phyloP scores from a whole-genome alignment of 169 alveolate species.

The Plasmodium vivax region DNA sequence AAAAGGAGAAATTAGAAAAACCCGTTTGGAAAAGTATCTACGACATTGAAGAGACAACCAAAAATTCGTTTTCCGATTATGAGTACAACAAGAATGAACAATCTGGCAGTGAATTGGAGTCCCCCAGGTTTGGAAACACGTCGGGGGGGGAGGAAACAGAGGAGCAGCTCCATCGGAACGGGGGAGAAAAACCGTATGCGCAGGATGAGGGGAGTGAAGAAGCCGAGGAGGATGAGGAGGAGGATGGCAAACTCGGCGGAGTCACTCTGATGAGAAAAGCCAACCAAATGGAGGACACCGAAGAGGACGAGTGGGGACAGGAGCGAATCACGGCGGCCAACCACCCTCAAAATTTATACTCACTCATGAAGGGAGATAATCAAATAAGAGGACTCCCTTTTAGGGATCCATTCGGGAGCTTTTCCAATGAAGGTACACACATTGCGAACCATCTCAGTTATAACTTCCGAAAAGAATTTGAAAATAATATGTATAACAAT shows the following conservation, averaged over 20 bases:
- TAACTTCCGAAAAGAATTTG: conserved; percentile 50
- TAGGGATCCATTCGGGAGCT: not conserved
- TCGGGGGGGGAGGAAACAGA: conserved; percentile 18
- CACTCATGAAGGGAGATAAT: conserved; percentile 5
- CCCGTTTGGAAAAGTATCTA: conserved; percentile 67
- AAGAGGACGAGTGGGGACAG: not conserved
- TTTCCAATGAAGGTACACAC: not conserved
- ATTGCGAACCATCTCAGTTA: conserved; percentile 26
- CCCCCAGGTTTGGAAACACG: conserved; percentile 70
- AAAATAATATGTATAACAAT: conserved; percentile 59
- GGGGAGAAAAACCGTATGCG: not conserved
- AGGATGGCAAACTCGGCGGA: not conserved
- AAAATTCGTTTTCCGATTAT: conserved; percentile 60
- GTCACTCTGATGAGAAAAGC: not conserved
- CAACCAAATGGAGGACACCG: not conserved
- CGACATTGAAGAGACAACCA: conserved; percentile 64
- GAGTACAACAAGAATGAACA: conserved; percentile 41
- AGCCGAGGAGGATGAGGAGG: not conserved
- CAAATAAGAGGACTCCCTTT: not conserved
- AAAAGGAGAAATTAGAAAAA: conserved; percentile 63
- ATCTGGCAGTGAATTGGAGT: conserved; percentile 24
- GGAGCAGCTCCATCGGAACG: not conserved
- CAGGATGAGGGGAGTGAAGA: not conserved
- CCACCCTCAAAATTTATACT: not conserved
- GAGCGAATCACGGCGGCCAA: not conserved